These are phyloP conservation scores for Candida sanyaensis DNA, from an alignment of 1,139 yeast species.

Conservation along the genomic window DNA sequence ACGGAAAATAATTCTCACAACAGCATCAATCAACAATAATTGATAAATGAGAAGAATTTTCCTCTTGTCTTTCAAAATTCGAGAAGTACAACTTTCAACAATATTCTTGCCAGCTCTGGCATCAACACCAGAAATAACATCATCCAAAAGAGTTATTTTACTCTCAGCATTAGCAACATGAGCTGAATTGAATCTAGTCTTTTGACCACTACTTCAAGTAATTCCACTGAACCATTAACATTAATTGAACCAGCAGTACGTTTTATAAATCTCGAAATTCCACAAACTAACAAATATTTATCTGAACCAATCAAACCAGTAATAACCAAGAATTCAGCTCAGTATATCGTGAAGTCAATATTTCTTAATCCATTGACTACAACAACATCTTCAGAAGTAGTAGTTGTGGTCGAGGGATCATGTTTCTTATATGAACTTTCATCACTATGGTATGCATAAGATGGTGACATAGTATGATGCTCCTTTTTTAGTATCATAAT, in stretches of 20 bases:
- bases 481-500: conserved; percentile 3
- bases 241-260: conserved; percentile 39
- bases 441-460: conserved; percentile 5
- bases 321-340: conserved; percentile 67
- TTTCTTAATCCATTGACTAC: conserved; percentile 17
- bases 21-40: conserved; percentile 42
- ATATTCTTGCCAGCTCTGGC: conserved; percentile 51
- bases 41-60: conserved; percentile 52
- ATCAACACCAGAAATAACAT: conserved; percentile 52
- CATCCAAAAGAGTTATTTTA: conserved; percentile 45
- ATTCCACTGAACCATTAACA: conserved; percentile 47
- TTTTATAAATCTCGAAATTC: conserved; percentile 57
- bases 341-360: conserved; percentile 20
- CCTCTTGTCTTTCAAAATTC: conserved; percentile 36
- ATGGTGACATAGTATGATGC: conserved; percentile 1
- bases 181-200: conserved; percentile 48
- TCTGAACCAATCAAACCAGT: conserved; percentile 78
- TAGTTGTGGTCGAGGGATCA: conserved; percentile 5
- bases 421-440: conserved; percentile 10
- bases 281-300: conserved; percentile 61
- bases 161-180: conserved; percentile 44
- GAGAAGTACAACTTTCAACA: too few species aligned
- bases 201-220: conserved; percentile 52
- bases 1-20: conserved; percentile 41
- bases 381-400: conserved; percentile 7